Evolutionary conservation across 208 protist species (phyloP).

Genomic region (Endotrypanum monterogeii): DNA sequence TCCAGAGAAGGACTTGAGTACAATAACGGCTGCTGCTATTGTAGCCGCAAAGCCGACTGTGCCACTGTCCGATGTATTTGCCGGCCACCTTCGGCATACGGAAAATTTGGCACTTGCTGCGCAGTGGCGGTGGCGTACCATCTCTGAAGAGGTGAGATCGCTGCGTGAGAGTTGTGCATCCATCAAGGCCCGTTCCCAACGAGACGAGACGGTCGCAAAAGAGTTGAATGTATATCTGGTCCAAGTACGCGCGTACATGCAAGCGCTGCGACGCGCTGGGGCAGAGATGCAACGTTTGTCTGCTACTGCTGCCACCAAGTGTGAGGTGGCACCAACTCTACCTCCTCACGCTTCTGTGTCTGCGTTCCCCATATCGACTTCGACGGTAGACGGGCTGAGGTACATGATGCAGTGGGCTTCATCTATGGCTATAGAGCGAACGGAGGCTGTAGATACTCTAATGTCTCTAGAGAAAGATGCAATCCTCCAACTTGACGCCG

Average conservation of each 20-base stretch:
- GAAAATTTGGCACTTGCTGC: conserved; percentile 20
- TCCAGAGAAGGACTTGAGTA: not conserved
- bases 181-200: not conserved
- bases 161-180: conserved; percentile 13
- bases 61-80: conserved; percentile 10
- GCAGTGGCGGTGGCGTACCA: conserved; percentile 13
- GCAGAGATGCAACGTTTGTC: conserved; percentile 17
- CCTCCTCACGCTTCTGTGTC: not conserved
- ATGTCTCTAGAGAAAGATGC: conserved; percentile 10
- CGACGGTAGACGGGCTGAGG: conserved; percentile 15
- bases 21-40: not conserved
- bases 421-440: not conserved
- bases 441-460: conserved; percentile 9
- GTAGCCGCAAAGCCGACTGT: not conserved
- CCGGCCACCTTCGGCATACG: conserved; percentile 19
- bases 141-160: conserved; percentile 19
- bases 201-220: conserved; percentile 15
- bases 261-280: conserved; percentile 28
- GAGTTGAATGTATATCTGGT: conserved; percentile 10
- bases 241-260: conserved; percentile 30
- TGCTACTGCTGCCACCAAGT: not conserved
- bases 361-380: too few species aligned
- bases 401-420: conserved; percentile 8
- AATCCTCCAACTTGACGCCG: conserved; percentile 9
- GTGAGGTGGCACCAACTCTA: not conserved